Base-by-base conservation (phyloP, 805 yeast species). In the Wickerhamiella galacta region DNA sequence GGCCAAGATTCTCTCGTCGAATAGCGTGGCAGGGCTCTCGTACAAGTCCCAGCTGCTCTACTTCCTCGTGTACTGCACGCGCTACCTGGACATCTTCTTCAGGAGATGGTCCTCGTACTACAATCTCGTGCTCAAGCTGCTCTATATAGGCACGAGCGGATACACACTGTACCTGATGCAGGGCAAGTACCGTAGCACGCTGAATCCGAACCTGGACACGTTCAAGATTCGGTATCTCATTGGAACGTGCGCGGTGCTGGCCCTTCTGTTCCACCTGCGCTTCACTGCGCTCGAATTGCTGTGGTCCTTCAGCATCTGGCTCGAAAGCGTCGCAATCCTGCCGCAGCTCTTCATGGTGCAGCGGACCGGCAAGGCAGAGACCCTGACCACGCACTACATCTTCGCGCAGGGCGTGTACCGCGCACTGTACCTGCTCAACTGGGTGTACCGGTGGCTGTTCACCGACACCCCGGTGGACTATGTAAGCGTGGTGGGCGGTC, bases 341-440 rank as follows among this genome's bases (percentile, higher is more conserved):
- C 98, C 98, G 4, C 98, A 90, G 57, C 61, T 90, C 51, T 83
- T 76, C 54, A 70, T 90, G 70, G 63, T 90, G 38, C 94, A 85
- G 51, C 75, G 77, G 43, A 72, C 87, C 2, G 95, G 95, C 12
- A 77, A 78, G 46, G 85, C 95, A 3, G 78, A 79, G 52, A 68
- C 79, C 40, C 64, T 90, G 49, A 90, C 96, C 3, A 68, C 76
- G 32, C 95, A 90, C 55, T 90, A 90, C 55, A 81, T 90, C 40
- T 85, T 87, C 54, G 93, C 95, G 1, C 62, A 90, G 50, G 98
- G 98, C 11, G 44, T 77, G 2, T 90, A 90, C 63, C 66, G 98
- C 44, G 78, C 87, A 0, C 62, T 90, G 32, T 90, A 90, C 53
- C 71, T 90, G 44, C 92, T 93, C 42, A 90, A 87, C 57, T 90